These are phyloP conservation scores for Verbena officinalis DNA, from an alignment of 257 asterid species.

Conservation along the genomic window DNA sequence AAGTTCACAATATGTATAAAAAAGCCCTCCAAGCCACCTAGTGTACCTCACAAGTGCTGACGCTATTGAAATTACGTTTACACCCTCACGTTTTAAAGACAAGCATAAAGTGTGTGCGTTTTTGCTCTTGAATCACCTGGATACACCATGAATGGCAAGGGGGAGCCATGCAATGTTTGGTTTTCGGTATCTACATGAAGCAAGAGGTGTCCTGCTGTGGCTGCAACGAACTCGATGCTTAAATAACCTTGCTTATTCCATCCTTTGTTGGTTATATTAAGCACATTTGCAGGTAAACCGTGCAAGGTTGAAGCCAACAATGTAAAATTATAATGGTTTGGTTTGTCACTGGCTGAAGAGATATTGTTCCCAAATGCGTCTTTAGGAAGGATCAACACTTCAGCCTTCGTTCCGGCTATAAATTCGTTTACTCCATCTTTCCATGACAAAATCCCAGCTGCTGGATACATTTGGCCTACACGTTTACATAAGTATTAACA, in stretches of 20 bases:
- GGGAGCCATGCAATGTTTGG: constrained; percentile 68
- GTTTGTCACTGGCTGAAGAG: constrained; percentile 48
- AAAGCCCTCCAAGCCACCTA: too few species aligned
- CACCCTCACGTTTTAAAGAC: too few species aligned
- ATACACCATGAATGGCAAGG: constrained; percentile 62
- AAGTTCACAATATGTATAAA: too few species aligned
- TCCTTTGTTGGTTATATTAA: constrained; percentile 51
- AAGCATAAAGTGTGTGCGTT: too few species aligned
- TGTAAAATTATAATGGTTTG: constrained; percentile 43
- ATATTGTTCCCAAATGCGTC: constrained; percentile 93
- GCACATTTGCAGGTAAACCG: constrained; percentile 47
- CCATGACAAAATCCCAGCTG: constrained; percentile 75
- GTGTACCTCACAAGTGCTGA: too few species aligned
- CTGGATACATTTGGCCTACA: constrained; percentile 76
- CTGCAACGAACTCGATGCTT: constrained; percentile 51
- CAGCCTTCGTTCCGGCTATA: constrained; percentile 60
- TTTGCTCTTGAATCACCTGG: constrained; percentile 56
- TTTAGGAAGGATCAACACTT: constrained; percentile 64
- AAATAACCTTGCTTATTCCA: constrained; percentile 63
- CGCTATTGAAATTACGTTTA: too few species aligned
- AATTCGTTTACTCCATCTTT: constrained; percentile 53
- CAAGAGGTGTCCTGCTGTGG: constrained; percentile 63
- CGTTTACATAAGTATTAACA: background rate
- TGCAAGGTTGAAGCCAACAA: constrained; percentile 39
- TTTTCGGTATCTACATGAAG: constrained; percentile 63